These are phyloP conservation scores for Periconia sp. DNA, from an alignment of 2,329 filamentous ascomycete genomes.

Conservation along the genomic window DNA sequence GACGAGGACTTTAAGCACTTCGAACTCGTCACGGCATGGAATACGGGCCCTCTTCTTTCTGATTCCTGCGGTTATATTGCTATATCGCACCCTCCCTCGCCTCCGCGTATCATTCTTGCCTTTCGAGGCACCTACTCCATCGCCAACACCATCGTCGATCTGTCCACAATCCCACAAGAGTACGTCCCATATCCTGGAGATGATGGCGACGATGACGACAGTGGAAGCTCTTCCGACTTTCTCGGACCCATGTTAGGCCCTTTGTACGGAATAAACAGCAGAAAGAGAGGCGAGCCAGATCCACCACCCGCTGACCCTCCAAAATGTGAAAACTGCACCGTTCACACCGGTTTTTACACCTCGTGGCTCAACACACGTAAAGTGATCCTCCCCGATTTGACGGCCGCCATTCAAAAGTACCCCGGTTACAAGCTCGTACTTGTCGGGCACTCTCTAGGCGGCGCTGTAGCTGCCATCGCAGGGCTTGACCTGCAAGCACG, in stretches of 20 bases:
- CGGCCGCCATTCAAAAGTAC: slow-evolving; percentile 60
- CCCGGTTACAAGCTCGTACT: slow-evolving; percentile 75
- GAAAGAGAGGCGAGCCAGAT: slow-evolving; percentile 6
- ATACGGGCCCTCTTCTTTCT: slow-evolving; percentile 81
- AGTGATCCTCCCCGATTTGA: slow-evolving; percentile 68
- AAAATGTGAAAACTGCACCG: slow-evolving; percentile 82
- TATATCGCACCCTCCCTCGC: slow-evolving; percentile 68
- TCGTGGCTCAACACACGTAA: slow-evolving; percentile 79
- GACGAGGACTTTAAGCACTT: slow-evolving; percentile 81
- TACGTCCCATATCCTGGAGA: slow-evolving; percentile 81
- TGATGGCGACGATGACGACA: slow-evolving; percentile 39
- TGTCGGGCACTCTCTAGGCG: slow-evolving; percentile 89
- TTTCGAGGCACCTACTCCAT: slow-evolving; percentile 96
- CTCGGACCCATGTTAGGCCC: slow-evolving; percentile 17
- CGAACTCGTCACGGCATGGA: slow-evolving; percentile 79
- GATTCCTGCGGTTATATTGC: slow-evolving; percentile 95
- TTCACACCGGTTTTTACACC: slow-evolving; percentile 85
- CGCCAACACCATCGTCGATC: slow-evolving; percentile 85
- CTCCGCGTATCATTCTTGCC: slow-evolving; percentile 74
- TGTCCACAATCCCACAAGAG: slow-evolving; percentile 84
- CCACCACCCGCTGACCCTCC: slow-evolving; percentile 42
- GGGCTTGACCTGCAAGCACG: slow-evolving; percentile 76
- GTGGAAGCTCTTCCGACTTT: slow-evolving; percentile 26
- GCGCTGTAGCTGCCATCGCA: slow-evolving; percentile 86
- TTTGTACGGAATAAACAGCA: neutral